These are phyloP conservation scores for Ustilago nuda DNA, from an alignment of 1,284 basidiomycete species.

Conservation along the genomic window DNA sequence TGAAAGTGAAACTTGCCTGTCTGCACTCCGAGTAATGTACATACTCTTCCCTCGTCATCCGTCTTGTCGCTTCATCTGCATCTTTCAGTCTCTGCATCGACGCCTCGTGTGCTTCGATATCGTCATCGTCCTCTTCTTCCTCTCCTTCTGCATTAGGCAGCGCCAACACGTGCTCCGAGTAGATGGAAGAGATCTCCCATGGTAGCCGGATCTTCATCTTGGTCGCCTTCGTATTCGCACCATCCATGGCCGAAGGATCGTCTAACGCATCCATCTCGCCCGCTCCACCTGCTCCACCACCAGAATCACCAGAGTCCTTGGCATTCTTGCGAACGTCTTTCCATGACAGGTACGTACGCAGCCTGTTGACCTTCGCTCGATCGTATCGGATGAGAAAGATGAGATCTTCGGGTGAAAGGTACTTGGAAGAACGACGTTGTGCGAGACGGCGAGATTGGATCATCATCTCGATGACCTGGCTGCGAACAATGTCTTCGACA, in stretches of 20 bases:
- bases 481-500: slow-evolving; percentile 94
- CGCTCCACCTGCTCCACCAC: slow-evolving; percentile 73
- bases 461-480: slow-evolving; percentile 92
- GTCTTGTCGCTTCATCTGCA: slow-evolving; percentile 92
- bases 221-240: slow-evolving; percentile 79
- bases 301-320: slow-evolving; percentile 76
- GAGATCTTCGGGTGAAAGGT: slow-evolving; percentile 90
- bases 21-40: slow-evolving; percentile 97
- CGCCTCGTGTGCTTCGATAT: slow-evolving; percentile 94
- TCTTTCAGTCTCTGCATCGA: slow-evolving; percentile 82
- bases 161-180: slow-evolving; percentile 73
- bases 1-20: slow-evolving; percentile 95
- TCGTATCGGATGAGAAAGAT: slow-evolving; percentile 97
- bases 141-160: slow-evolving; percentile 84
- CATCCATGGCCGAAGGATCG: slow-evolving; percentile 34
- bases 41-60: slow-evolving; percentile 97
- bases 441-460: slow-evolving; percentile 88
- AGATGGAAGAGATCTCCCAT: slow-evolving; percentile 94
- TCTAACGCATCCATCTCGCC: slow-evolving; percentile 44
- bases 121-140: slow-evolving; percentile 86
- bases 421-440: slow-evolving; percentile 82
- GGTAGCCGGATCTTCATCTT: slow-evolving; percentile 95
- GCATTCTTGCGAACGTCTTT: slow-evolving; percentile 96
- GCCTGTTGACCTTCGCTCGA: slow-evolving; percentile 89
- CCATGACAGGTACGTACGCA: slow-evolving; percentile 96